Evolutionary conservation across 192 early-diverging fungal genomes (phyloP).

Genomic region (Linnemannia exigua): DNA sequence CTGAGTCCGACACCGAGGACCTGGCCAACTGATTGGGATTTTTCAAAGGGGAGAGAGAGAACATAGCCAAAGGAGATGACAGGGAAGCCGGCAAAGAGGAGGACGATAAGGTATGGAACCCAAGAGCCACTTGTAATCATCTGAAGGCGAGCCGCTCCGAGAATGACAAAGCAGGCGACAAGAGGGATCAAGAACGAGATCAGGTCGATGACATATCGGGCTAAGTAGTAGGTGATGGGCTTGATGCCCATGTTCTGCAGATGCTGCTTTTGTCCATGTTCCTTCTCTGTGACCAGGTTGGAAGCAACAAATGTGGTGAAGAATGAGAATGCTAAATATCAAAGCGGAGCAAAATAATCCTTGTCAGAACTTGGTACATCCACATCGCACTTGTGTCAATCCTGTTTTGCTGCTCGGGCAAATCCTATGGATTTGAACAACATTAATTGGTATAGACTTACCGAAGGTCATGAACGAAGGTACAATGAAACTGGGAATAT

Average conservation of each 20-base stretch:
- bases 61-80: constrained; percentile 55
- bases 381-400: too few relatives aligned
- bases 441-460: constrained; percentile 19
- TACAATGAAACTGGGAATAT: constrained; percentile 49
- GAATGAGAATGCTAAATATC: constrained; percentile 39
- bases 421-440: neutral
- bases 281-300: constrained; percentile 48
- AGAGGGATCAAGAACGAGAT: constrained; percentile 39
- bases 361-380: too few relatives aligned
- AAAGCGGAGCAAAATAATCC: neutral
- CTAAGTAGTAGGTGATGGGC: constrained; percentile 41
- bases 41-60: constrained; percentile 56
- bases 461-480: constrained; percentile 57
- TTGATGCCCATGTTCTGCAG: constrained; percentile 54
- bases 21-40: constrained; percentile 49
- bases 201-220: constrained; percentile 50
- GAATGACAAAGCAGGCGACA: constrained; percentile 33
- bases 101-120: constrained; percentile 47
- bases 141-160: constrained; percentile 41
- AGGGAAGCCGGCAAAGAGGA: constrained; percentile 41
- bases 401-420: neutral
- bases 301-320: constrained; percentile 47
- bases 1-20: constrained; percentile 46
- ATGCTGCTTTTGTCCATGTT: constrained; percentile 49
- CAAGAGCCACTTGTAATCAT: constrained; percentile 49